A percentile compares a stretch with the other conserved stretches of the same genome.
Evolutionary conservation across 2,329 filamentous ascomycete species (phyloP).

Genomic region (Ascocoryne sarcoides): DNA sequence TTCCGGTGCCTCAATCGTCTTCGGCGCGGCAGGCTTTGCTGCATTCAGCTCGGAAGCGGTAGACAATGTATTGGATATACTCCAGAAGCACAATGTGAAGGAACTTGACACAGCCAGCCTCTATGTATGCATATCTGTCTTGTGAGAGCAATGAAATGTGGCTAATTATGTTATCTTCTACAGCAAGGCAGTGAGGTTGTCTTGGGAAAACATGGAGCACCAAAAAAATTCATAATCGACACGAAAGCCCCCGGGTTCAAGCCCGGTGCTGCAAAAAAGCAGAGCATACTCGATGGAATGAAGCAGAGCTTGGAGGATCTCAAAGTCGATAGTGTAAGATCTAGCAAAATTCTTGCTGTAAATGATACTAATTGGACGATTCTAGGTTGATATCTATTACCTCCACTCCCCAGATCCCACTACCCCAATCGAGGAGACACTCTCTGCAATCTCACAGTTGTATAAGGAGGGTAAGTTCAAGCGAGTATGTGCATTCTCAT

Average conservation of each 20-base stretch:
- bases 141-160: not conserved
- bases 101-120: conserved; percentile 18
- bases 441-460: conserved; percentile 27
- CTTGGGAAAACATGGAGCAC: conserved; percentile 15
- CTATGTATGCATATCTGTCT: conserved; percentile 12
- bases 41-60: not conserved
- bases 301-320: conserved; percentile 19
- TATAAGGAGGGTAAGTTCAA: conserved; percentile 29
- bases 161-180: not conserved
- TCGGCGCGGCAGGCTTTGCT: conserved; percentile 5
- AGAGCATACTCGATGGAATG: conserved; percentile 20
- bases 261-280: conserved; percentile 13
- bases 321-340: conserved; percentile 16
- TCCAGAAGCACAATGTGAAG: conserved; percentile 18
- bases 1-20: no score
- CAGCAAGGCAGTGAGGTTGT: conserved; percentile 19
- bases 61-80: conserved; percentile 7
- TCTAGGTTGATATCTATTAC: conserved; percentile 56
- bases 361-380: not conserved
- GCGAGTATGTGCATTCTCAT: conserved; percentile 40
- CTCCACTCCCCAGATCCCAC: conserved; percentile 29
- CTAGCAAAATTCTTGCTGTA: not conserved
- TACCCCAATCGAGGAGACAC: conserved; percentile 28
- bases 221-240: conserved; percentile 19
- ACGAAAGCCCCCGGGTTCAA: conserved; percentile 22